These are phyloP conservation scores for Microbotryum saponariae DNA, from an alignment of 1,284 basidiomycete genomes.

Conservation along the genomic window DNA sequence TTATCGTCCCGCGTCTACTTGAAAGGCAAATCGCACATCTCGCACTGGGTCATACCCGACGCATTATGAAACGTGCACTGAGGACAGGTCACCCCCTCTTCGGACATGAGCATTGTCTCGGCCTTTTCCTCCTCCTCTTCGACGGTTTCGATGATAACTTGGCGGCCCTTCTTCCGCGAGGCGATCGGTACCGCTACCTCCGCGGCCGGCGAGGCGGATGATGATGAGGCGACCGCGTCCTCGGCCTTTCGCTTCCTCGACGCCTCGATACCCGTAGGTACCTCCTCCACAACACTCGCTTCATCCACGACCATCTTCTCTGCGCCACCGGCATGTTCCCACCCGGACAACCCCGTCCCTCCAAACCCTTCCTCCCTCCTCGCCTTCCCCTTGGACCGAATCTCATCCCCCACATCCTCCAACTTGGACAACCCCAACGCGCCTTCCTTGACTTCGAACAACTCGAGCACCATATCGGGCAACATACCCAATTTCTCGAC, in stretches of 20 bases:
- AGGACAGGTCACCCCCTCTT: constrained; percentile 25
- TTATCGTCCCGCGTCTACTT: no score
- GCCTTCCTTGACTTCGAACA: constrained; percentile 58
- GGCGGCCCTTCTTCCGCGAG: background rate
- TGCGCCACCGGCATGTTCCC: background rate
- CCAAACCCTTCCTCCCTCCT: constrained; percentile 59
- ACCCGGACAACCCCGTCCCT: constrained; percentile 54
- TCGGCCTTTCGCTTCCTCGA: background rate
- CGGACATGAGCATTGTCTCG: background rate
- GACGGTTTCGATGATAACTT: background rate
- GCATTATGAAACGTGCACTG: constrained; percentile 37
- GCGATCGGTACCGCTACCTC: background rate
- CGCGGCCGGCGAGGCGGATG: background rate
- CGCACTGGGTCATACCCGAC: constrained; percentile 27
- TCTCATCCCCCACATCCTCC: constrained; percentile 35
- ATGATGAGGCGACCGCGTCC: background rate
- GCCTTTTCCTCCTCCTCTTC: background rate
- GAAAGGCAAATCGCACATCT: constrained; percentile 30
- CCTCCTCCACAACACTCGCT: background rate
- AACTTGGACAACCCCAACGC: constrained; percentile 37
- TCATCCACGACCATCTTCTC: constrained; percentile 4
- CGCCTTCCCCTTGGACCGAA: constrained; percentile 40
- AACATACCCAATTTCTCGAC: constrained; percentile 55
- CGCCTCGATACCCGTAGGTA: background rate
- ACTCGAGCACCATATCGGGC: constrained; percentile 57